Evolutionary conservation across 768 basidiomycete genomes (phyloP).

Genomic region (Calvatia gigantea): DNA sequence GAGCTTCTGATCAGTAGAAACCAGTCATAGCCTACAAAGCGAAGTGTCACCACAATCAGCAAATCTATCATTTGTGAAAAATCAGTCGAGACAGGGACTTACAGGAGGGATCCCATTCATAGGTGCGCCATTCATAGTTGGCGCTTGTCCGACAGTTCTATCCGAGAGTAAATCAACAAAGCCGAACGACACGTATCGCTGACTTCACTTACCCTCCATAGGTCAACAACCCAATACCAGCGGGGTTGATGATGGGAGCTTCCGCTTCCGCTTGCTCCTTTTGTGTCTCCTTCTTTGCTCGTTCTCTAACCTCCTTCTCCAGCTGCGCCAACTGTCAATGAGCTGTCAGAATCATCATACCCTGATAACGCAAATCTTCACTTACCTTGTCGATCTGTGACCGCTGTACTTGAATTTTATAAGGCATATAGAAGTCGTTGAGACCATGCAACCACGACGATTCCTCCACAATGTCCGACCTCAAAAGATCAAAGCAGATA

Average conservation of each 20-base stretch:
- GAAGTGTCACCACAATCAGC: not conserved
- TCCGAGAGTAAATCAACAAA: conserved; percentile 9
- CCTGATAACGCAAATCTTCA: not conserved
- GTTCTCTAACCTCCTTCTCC: conserved; percentile 88
- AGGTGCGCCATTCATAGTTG: conserved; percentile 30
- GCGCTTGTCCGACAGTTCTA: conserved; percentile 64
- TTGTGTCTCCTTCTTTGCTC: conserved; percentile 78
- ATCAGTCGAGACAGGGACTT: conserved; percentile 25
- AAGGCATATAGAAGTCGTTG: conserved; percentile 98
- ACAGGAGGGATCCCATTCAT: conserved; percentile 73
- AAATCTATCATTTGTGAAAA: not conserved
- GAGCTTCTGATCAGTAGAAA: conserved; percentile 32
- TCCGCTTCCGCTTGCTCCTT: conserved; percentile 90
- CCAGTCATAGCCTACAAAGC: conserved; percentile 59
- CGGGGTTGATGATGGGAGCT: conserved; percentile 86
- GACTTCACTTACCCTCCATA: conserved; percentile 48
- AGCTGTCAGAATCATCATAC: conserved; percentile 10
- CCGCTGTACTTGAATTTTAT: conserved; percentile 84
- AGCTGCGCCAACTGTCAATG: conserved; percentile 60
- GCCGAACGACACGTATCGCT: conserved; percentile 18
- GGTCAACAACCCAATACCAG: conserved; percentile 67
- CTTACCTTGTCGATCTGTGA: conserved; percentile 71
- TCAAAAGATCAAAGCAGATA: conserved; percentile 93
- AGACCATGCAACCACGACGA: conserved; percentile 95
- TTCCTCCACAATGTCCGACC: conserved; percentile 90